These are phyloP conservation scores for Aspergillus sp. DNA, from an alignment of 2,329 filamentous ascomycete species.

Conservation along the genomic window DNA sequence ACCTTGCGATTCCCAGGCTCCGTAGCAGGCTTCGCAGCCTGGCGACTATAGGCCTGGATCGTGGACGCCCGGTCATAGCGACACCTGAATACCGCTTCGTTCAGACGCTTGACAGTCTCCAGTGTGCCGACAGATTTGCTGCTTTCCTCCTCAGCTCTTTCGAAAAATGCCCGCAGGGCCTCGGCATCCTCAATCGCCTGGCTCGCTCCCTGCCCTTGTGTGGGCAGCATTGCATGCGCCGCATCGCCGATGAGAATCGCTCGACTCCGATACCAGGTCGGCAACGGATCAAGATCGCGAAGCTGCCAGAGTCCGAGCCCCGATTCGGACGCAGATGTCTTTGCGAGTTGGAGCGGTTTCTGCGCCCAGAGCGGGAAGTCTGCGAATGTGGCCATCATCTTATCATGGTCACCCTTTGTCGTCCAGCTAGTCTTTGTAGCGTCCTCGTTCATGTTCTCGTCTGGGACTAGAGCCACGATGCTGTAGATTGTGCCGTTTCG, in stretches of 20 bases:
- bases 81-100: slow-evolving; percentile 32
- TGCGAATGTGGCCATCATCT: slow-evolving; percentile 15
- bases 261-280: slow-evolving; percentile 21
- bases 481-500: slow-evolving; percentile 48
- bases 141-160: not conserved
- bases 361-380: slow-evolving; percentile 13
- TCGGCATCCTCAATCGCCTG: slow-evolving; percentile 51
- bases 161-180: slow-evolving; percentile 23
- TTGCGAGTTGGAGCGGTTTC: slow-evolving; percentile 8
- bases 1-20: slow-evolving; percentile 33
- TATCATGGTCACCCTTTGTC: slow-evolving; percentile 6
- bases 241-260: slow-evolving; percentile 44
- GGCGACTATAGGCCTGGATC: slow-evolving; percentile 51
- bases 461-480: slow-evolving; percentile 52
- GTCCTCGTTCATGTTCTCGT: slow-evolving; percentile 27
- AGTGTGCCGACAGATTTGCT: not conserved
- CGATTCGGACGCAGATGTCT: not conserved
- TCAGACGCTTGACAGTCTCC: slow-evolving; percentile 9
- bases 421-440: slow-evolving; percentile 14
- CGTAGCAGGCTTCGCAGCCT: slow-evolving; percentile 46
- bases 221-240: slow-evolving; percentile 47
- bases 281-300: slow-evolving; percentile 32
- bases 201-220: slow-evolving; percentile 49
- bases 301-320: slow-evolving; percentile 18
- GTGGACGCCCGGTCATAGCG: slow-evolving; percentile 45